Percentiles rank a stretch among this genome's conserved stretches.
Conservation (phyloP, 331 rosid species). For the Telfairia occidentalis region DNA sequence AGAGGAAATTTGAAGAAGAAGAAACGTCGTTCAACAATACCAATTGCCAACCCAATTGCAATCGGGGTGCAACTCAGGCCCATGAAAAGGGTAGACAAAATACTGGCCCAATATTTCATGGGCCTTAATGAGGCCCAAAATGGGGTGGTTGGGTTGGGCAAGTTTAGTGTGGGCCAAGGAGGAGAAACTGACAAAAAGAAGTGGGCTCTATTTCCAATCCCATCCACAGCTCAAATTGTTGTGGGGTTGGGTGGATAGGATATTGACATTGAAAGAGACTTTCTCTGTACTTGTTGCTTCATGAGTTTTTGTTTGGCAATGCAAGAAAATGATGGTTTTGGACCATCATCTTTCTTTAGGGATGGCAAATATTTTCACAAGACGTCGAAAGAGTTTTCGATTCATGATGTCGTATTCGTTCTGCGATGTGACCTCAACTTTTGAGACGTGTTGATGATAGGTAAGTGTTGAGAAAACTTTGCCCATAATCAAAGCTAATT, state of each 20-base stretch:
- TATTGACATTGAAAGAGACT: not conserved
- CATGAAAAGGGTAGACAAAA: not conserved
- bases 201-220: not conserved
- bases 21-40: no score
- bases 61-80: not conserved
- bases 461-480: not conserved
- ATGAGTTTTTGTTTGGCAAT: not conserved
- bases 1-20: no score
- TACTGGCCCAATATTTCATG: not conserved
- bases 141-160: not conserved
- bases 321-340: not conserved
- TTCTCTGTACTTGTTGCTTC: not conserved
- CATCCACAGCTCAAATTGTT: not conserved
- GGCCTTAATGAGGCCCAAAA: conserved; percentile 4
- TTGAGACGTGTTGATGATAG: not conserved
- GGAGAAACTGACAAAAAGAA: not conserved
- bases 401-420: not conserved
- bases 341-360: not conserved
- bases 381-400: not conserved
- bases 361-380: not conserved
- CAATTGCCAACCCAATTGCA: not conserved
- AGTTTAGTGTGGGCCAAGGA: not conserved
- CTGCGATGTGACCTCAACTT: not conserved
- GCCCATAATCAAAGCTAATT: not conserved
- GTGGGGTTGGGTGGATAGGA: conserved; percentile 1